Percentiles rank a stretch among this genome's conserved stretches.
These are phyloP conservation scores for Lobosporangium transversale DNA, from an alignment of 192 early-diverging fungal species.

Conservation along the genomic window DNA sequence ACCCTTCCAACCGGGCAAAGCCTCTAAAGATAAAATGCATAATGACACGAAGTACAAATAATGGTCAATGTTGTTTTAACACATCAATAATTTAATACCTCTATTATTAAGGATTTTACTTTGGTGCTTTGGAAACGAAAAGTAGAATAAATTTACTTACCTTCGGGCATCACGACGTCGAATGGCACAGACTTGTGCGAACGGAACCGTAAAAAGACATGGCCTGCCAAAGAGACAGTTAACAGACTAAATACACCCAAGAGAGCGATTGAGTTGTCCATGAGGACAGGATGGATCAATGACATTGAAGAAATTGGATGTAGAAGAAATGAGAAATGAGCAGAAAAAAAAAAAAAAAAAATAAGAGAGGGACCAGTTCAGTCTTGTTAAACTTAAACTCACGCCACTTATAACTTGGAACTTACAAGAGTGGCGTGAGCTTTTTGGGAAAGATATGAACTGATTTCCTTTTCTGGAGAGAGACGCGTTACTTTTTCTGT, in stretches of 20 bases:
- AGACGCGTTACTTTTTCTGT: too few species aligned
- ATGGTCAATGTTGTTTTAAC: background rate
- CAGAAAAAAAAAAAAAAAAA: background rate
- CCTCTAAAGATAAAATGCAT: constrained; percentile 32
- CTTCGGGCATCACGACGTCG: constrained; percentile 27
- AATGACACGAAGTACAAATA: background rate
- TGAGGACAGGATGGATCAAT: constrained; percentile 4
- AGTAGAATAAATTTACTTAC: too few species aligned
- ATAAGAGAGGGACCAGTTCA: too few species aligned
- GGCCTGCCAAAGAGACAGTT: background rate
- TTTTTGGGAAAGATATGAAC: too few species aligned
- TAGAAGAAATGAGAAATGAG: background rate
- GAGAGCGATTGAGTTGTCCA: background rate
- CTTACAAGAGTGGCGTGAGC: too few species aligned
- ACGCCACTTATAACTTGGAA: too few species aligned
- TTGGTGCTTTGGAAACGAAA: too few species aligned
- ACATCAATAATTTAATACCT: too few species aligned
- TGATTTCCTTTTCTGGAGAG: too few species aligned
- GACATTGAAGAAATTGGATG: background rate
- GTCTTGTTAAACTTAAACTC: too few species aligned
- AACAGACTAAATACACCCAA: background rate
- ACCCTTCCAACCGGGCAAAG: constrained; percentile 58
- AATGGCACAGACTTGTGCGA: constrained; percentile 26
- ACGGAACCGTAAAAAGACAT: background rate
- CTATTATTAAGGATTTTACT: too few species aligned